phyloP scores from a whole-genome alignment of 352 stramenopile species.

The Pythium diclinum region DNA sequence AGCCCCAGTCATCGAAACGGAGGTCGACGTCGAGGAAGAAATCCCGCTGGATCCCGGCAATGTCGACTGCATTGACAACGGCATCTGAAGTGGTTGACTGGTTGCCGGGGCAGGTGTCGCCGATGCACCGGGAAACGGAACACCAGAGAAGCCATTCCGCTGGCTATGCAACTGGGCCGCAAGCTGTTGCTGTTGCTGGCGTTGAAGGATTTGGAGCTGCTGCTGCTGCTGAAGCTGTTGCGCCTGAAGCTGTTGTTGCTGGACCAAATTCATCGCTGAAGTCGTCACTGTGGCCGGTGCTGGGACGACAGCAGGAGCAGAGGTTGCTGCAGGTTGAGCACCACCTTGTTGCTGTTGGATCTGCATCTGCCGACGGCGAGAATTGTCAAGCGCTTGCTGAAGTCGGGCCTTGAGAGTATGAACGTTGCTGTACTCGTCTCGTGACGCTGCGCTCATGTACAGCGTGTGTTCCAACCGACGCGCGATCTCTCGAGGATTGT shows the following conservation, averaged over 20 bases:
- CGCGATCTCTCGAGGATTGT: conserved; percentile 86
- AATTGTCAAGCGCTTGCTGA: conserved; percentile 85
- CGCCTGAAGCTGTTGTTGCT: conserved; percentile 27
- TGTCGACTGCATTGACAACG: conserved; percentile 32
- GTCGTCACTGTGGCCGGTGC: neutral
- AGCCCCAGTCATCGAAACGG: conserved; percentile 17
- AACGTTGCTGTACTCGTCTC: conserved; percentile 87
- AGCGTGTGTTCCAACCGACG: conserved; percentile 80
- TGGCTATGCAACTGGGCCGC: conserved; percentile 69
- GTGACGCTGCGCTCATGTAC: conserved; percentile 82
- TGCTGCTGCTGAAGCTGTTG: conserved; percentile 30
- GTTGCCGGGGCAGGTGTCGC: conserved; percentile 26
- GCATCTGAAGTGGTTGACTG: conserved; percentile 50
- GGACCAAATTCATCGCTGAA: conserved; percentile 18
- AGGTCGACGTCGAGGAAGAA: conserved; percentile 22
- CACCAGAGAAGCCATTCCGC: conserved; percentile 56
- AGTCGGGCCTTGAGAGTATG: conserved; percentile 80
- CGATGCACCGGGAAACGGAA: conserved; percentile 45
- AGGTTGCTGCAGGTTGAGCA: neutral
- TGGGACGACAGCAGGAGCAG: conserved; percentile 4
- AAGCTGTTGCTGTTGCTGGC: conserved; percentile 71
- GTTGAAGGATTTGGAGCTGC: conserved; percentile 29
- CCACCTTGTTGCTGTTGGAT: conserved; percentile 43
- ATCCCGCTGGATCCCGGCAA: conserved; percentile 14
- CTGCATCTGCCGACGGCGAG: conserved; percentile 67